Base-by-base conservation (phyloP, 495 filamentous ascomycete genomes). In the Hypoxylon perforatum region DNA sequence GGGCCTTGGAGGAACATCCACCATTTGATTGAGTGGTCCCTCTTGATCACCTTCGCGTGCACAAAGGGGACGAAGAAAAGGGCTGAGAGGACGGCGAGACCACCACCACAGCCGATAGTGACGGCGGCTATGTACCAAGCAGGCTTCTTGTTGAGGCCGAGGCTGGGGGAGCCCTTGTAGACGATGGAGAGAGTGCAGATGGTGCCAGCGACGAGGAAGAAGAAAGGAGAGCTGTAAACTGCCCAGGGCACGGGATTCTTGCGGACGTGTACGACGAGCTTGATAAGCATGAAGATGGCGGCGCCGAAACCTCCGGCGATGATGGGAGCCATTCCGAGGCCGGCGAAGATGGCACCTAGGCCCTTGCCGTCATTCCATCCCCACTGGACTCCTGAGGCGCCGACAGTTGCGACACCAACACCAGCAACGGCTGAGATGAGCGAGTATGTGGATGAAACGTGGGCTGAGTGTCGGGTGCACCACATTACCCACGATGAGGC, bases 381-480 rank as follows among this genome's bases (percentile, higher is more conserved):
- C 86, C 86, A 89, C 42, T 88, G 74, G 4, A 89, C 86, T 44
- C 84, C 36, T 3, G 66, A 70, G 22, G 82, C 85, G 53, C 85
- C 86, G 51, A 79, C 85, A 45, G 84, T 85, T 18, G 86, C 86
- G 61, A 88, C 83, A 70, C 86, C 86, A 22, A 88, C 85, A 71
- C 86, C 85, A 44, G 86, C 86, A 11, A 88, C 82, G 42, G 86
- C 84, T 6, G 86, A 87, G 63, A 89, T 82, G 48, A 88, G 82
- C 2, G 86, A 87, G 77, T 89, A 88, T 33, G 86, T 89, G 3
- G 85, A 86, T 0, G 86, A 89, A 57, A 89, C 86, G 77, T 86
- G 84, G 48, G 84, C 82, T 4, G 83, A 86, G 76, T 87, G 78
- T 14, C 78, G 74, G 4, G 86, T 89, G 59, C 85, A 87, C 86